Conservation (phyloP, 1,284 basidiomycete species). For the Apiotrichum porosum region DNA sequence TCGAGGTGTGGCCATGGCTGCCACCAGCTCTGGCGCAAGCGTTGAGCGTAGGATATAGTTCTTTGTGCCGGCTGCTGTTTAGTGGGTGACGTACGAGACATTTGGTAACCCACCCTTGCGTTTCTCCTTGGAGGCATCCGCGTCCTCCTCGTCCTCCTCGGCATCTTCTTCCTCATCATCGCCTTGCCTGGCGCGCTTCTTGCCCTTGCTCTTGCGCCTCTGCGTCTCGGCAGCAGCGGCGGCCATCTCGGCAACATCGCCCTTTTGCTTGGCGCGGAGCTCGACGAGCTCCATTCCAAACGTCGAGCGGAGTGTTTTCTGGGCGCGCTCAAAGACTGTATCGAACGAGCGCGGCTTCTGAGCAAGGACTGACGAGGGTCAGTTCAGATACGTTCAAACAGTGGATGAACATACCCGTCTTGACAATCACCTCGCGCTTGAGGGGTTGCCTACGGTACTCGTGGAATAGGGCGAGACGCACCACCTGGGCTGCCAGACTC, state of each 20-base stretch:
- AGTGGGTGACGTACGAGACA: not conserved
- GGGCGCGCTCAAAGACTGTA: conserved; percentile 29
- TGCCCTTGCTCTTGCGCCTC: conserved; percentile 24
- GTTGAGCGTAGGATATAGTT: conserved; percentile 40
- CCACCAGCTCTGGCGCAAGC: conserved; percentile 27
- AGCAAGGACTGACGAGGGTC: conserved; percentile 34
- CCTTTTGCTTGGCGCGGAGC: conserved; percentile 28
- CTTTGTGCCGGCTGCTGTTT: conserved; percentile 17
- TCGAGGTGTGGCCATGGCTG: conserved; percentile 24
- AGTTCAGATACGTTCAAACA: no score
- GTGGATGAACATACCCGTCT: conserved; percentile 24
- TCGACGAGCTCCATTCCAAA: conserved; percentile 46
- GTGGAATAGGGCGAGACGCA: conserved; percentile 39
- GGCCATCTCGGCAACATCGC: conserved; percentile 5
- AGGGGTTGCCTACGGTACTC: conserved; percentile 39
- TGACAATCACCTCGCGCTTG: conserved; percentile 28
- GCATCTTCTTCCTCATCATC: conserved; percentile 22
- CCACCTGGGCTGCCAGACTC: conserved; percentile 29
- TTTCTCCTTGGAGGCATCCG: conserved; percentile 12
- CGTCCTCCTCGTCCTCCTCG: conserved; percentile 23
- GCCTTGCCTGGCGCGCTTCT: conserved; percentile 16
- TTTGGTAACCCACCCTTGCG: conserved; percentile 10
- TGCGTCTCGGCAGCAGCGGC: conserved; percentile 9
- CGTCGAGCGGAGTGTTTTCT: conserved; percentile 23
- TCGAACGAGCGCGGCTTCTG: conserved; percentile 24